Evolutionary conservation across 2,329 filamentous ascomycete genomes (phyloP), one percentile per base, ranked within the genome.

Genomic region (Pseudocercospora macadamiae): DNA sequence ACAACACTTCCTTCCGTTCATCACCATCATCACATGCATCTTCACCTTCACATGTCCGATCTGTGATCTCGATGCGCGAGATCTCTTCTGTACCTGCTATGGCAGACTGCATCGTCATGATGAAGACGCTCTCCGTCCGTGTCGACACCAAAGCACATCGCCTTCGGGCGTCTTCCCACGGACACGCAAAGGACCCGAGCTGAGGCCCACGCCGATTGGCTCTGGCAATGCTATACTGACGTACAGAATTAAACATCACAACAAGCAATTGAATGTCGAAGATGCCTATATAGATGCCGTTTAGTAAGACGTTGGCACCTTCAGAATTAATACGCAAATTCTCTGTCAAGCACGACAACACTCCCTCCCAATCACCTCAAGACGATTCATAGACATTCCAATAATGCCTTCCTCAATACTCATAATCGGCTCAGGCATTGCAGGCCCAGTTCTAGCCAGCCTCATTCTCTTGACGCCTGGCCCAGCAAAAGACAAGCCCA

Each of bases 361-460:
- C n/a, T n/a, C n/a, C n/a, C n/a, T n/a, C n/a, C n/a, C n/a, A n/a
- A n/a, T n/a, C n/a, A n/a, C n/a, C n/a, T n/a, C n/a, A n/a, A n/a
- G n/a, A n/a, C n/a, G n/a, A n/a, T n/a, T n/a, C n/a, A n/a, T n/a
- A n/a, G n/a, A n/a, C n/a, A n/a, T n/a, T n/a, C 7, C 25, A 34
- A 48, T 58, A 56, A 45, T 59, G 21, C 37, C 54, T 25, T 62
- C 30, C 19, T 60, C 59, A 25, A 68, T 72, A 42, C 63, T 72
- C 19, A 72, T 72, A 49, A 57, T 67, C 6, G 70, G 70, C 53
- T 62, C 60, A 18, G 66, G 68, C 47, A 60, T 71, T 5, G 70
- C 70, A 4, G 70, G 70, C 7, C 69, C 70, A 21, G 55, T 61
- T 4, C 54, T 72, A 1, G 70, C 70, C 3, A 62, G 53, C 26